Percentiles rank a stretch among this genome's conserved stretches.
Evolutionary conservation across 345 rosid genomes (phyloP).

Genomic region (Sapria himalayana): DNA sequence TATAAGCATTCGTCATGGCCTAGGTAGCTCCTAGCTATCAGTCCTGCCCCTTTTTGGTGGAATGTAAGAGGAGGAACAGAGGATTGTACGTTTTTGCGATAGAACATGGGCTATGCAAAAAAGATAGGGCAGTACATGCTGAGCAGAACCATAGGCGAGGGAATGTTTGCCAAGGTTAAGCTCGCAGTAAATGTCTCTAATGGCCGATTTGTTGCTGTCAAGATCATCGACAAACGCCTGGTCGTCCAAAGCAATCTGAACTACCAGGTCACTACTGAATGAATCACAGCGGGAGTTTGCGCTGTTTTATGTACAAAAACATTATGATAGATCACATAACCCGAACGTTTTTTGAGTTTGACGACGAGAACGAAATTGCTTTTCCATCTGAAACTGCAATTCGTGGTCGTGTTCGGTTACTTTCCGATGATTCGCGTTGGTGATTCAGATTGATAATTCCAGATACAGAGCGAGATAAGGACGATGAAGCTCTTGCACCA

Average conservation of each 20-base stretch:
- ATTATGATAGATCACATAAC: too few species aligned
- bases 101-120: conserved; percentile 25
- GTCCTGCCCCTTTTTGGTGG: too few species aligned
- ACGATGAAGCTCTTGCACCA: conserved; percentile 82
- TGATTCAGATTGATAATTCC: conserved; percentile 5
- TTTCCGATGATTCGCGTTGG: too few species aligned
- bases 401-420: too few species aligned
- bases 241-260: conserved; percentile 53
- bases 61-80: neutral
- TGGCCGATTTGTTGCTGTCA: conserved; percentile 42
- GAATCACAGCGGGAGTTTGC: too few species aligned
- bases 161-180: conserved; percentile 81
- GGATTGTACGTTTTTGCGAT: neutral
- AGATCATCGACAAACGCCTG: conserved; percentile 54
- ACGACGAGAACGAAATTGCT: too few species aligned
- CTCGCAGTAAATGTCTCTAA: conserved; percentile 46
- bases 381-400: too few species aligned
- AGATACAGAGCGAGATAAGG: conserved; percentile 66
- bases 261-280: too few species aligned
- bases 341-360: too few species aligned
- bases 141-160: conserved; percentile 63
- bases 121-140: conserved; percentile 55
- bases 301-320: too few species aligned
- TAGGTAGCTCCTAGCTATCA: too few species aligned
- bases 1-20: too few species aligned